Base-by-base conservation (phyloP, 2,329 filamentous ascomycete genomes). In the Stachybotrys chlorohalonatus region DNA sequence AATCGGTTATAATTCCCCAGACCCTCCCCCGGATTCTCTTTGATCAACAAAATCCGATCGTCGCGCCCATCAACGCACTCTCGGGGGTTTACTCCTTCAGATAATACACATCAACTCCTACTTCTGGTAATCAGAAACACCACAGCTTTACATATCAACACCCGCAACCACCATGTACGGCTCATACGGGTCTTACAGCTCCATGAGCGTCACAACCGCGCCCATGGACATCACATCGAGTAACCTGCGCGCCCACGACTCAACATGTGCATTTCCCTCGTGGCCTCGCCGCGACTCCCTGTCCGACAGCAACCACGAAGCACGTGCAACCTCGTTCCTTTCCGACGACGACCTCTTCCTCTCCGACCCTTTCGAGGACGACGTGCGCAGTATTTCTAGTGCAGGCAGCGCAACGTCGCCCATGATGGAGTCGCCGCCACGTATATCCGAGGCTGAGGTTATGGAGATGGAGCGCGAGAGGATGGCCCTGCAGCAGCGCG, bases 271-370 rank as follows among this genome's bases (percentile, higher is more conserved):
- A 31, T 83, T 77, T 60, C 81, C 81, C 31, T 82, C 78, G 30
- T 84, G 81, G 81, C 80, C 80, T 31, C 75, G 79, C 55, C 74
- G 80, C 47, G 71, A 75, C 15, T 80, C 78, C 46, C 74, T 83
- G 57, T 72, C 71, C 52, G 71, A 74, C 59, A 68, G 69, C 53
- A 66, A 71, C 60, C 64, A 64, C 53, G 67, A 69, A 56, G 68
- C 73, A 60, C 75, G 76, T 56, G 75, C 79, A 16, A 77, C 78
- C 3, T 80, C 80, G 1, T 83, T 77, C 68, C 74, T 85, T 58
- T 83, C 81, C 47, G 83, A 86, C 71, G 83, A 85, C 69, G 83
- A 85, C 62, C 77, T 85, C 54, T 79, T 82, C 68, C 74, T 79
- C 55, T 64, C 73, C 65, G 74, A 77, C 60, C 69, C 73, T 59